Percentiles rank a stretch among this genome's conserved stretches.
These are phyloP conservation scores for Cyclanthera cordifolia DNA, from an alignment of 306 rosid species.

Conservation along the genomic window DNA sequence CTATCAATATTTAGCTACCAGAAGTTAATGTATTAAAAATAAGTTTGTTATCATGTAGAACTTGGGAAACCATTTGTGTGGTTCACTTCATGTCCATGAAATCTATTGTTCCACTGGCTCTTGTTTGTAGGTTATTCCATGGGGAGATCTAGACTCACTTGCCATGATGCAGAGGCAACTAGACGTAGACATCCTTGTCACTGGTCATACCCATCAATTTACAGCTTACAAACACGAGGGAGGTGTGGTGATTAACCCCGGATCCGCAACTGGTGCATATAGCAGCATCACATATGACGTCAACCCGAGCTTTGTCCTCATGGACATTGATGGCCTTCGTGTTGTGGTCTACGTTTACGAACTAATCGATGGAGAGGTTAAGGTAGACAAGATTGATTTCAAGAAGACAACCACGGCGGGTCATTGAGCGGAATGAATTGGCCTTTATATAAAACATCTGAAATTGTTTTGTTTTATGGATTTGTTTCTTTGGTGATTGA, in stretches of 20 bases:
- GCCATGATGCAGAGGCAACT: conserved; percentile 99
- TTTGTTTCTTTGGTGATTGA: conserved; percentile 6
- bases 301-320: conserved; percentile 93
- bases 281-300: conserved; percentile 94
- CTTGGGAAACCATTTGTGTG: background rate
- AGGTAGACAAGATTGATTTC: conserved; percentile 98
- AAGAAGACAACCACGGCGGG: conserved; percentile 81
- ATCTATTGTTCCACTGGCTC: conserved; percentile 10
- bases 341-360: conserved; percentile 96
- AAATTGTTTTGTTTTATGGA: conserved; percentile 1
- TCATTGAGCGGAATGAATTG: conserved; percentile 30
- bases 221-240: conserved; percentile 97
- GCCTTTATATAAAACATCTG: conserved; percentile 13
- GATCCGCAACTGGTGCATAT: conserved; percentile 91
- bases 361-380: conserved; percentile 92
- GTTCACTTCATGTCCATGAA: background rate
- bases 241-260: conserved; percentile 93
- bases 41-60: background rate
- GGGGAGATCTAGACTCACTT: conserved; percentile 99
- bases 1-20: background rate
- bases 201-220: conserved; percentile 94
- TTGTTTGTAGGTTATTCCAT: conserved; percentile 76
- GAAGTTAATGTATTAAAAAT: background rate
- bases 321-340: conserved; percentile 94
- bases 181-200: conserved; percentile 95